A percentile compares a stretch with the other conserved stretches of the same genome.
Evolutionary conservation across 352 stramenopile species (phyloP).

Genomic region (Phytophthora vignae): DNA sequence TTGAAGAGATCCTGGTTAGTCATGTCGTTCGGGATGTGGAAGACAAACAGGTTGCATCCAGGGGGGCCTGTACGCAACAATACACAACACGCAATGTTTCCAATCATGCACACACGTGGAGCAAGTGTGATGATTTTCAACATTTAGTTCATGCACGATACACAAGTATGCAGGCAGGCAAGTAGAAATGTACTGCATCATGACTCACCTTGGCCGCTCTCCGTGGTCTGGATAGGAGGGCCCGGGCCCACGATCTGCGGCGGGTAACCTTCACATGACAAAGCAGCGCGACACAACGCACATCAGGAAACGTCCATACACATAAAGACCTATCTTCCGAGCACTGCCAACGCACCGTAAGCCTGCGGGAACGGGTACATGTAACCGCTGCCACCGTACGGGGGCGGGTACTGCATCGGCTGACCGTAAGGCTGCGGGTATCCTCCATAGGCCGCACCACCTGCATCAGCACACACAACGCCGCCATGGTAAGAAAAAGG

Average conservation of each 20-base stretch:
- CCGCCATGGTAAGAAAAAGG: background rate
- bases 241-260: conserved; percentile 85
- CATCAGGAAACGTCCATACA: conserved; percentile 14
- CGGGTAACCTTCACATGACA: conserved; percentile 63
- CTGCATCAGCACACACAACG: conserved; percentile 10
- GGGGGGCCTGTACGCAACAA: conserved; percentile 83
- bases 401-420: conserved; percentile 78
- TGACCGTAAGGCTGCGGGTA: conserved; percentile 84
- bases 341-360: conserved; percentile 58
- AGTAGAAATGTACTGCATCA: conserved; percentile 27
- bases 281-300: conserved; percentile 5
- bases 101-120: conserved; percentile 51
- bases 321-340: background rate
- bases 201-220: conserved; percentile 84
- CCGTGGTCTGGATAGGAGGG: conserved; percentile 89
- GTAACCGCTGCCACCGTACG: conserved; percentile 78
- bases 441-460: conserved; percentile 60
- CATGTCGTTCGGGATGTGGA: conserved; percentile 98
- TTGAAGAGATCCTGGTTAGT: conserved; percentile 97
- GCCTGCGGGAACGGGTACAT: conserved; percentile 89
- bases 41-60: conserved; percentile 98
- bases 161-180: conserved; percentile 36
- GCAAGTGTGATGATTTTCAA: conserved; percentile 45
- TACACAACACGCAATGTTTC: conserved; percentile 51
- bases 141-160: conserved; percentile 58